Evolutionary conservation across 2,329 filamentous ascomycete species (phyloP), one percentile per base, ranked within the genome.

Genomic region (Malbranchea cinnamomea): DNA sequence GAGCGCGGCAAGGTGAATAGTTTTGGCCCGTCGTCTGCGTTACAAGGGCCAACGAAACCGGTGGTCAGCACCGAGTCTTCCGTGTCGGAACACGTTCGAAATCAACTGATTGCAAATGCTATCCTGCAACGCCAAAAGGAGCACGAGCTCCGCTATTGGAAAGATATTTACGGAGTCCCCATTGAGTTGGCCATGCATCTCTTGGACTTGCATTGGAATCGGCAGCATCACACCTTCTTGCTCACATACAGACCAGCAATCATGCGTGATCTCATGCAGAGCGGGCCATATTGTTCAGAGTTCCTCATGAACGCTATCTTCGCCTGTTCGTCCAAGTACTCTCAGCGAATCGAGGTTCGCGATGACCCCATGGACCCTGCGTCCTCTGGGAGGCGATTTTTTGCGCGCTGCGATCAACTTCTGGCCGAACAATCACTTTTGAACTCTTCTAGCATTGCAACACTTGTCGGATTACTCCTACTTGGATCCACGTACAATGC

Each of bases 271-370:
- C 41, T 60, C 17, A 31, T 41, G 6, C 39, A 47, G 1, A 43
- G 41, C 5, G 57, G 56, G 1, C 49, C 50, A 5, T 52, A 55
- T 34, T 50, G 44, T 27, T 56, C 50, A 2, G 44, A 48, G 20
- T 50, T 61, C 10, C 40, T 60, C 3, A 34, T 60, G 6, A 56
- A 57, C 31, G 50, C 56, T 4, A 58, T 60, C 6, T 61, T 56
- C 39, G 57, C 50, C 26, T 53, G 51, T 6, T 53, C 50, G 2
- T 49, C 47, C 4, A 47, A 57, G 1, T 58, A 56, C 26, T 59
- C 55, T 32, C 50, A 58, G 32, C 46, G 54, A 1, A 36, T 45
- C 1, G 50, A 48, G 10, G 43, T 59, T 5, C 48, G 49, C 3
- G 39, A 47, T 11, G 47, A 53, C 19, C 50, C 52, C 0, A 37